These are phyloP conservation scores for Apiospora marii DNA, from an alignment of 2,329 filamentous ascomycete genomes.

Conservation along the genomic window DNA sequence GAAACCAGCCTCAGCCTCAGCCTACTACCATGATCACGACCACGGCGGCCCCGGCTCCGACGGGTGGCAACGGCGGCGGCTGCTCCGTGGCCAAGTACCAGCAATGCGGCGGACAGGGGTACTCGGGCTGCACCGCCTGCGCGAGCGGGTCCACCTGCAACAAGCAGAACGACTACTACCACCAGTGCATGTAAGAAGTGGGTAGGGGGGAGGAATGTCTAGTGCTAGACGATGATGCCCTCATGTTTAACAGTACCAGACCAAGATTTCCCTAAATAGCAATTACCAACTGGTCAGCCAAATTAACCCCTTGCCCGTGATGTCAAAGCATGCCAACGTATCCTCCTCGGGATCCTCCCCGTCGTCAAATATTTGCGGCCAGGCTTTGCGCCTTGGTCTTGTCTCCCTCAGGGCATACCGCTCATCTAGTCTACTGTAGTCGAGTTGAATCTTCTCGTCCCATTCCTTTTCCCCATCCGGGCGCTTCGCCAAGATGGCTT, in stretches of 20 bases:
- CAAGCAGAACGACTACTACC: conserved; percentile 4
- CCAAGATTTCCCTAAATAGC: neutral
- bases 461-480: neutral
- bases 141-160: neutral
- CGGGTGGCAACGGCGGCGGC: neutral
- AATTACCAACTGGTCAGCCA: neutral
- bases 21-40: neutral
- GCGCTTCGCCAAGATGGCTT: neutral
- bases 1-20: neutral
- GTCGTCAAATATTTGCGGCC: neutral
- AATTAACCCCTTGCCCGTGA: neutral
- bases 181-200: neutral
- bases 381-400: accelerated
- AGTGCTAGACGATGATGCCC: too few species aligned
- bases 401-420: neutral
- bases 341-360: neutral
- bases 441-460: neutral
- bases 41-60: neutral
- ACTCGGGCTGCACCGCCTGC: conserved; percentile 8
- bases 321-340: neutral
- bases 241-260: neutral
- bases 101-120: conserved; percentile 20
- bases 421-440: neutral
- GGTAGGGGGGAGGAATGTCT: neutral
- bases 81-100: conserved; percentile 21